phyloP scores from a whole-genome alignment of 257 asterid species.

The Misopates orontium region DNA sequence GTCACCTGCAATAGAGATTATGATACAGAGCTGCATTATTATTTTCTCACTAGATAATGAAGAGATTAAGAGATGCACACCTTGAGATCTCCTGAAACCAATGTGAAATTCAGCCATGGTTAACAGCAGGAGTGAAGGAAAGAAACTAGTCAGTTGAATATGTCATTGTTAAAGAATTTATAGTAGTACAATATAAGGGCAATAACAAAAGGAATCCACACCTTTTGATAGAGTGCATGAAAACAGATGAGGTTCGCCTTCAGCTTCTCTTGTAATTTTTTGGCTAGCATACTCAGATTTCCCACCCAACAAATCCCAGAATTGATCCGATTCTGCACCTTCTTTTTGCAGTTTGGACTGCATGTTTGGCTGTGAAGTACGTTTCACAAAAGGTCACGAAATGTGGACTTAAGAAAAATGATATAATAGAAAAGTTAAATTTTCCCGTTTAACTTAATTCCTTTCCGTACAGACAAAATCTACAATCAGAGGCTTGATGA shows the following conservation, averaged over 20 bases:
- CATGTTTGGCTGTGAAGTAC: slow-evolving; percentile 58
- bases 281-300: slow-evolving; percentile 61
- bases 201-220: slow-evolving; percentile 27
- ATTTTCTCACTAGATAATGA: slow-evolving; percentile 10
- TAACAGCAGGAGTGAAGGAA: slow-evolving; percentile 26
- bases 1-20: slow-evolving; percentile 56
- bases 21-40: neutral
- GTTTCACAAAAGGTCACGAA: slow-evolving; percentile 17
- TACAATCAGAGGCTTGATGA: slow-evolving; percentile 17
- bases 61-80: slow-evolving; percentile 41
- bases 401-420: slow-evolving; percentile 15
- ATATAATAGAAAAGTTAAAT: slow-evolving; percentile 7
- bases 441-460: slow-evolving; percentile 4
- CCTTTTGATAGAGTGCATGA: slow-evolving; percentile 51
- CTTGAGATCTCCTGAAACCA: slow-evolving; percentile 77
- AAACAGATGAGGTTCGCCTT: slow-evolving; percentile 74
- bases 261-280: slow-evolving; percentile 51
- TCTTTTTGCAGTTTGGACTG: slow-evolving; percentile 73
- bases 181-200: neutral
- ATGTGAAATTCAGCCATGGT: slow-evolving; percentile 34
- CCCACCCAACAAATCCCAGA: slow-evolving; percentile 74
- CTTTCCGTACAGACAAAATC: slow-evolving; percentile 12
- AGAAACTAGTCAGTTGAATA: slow-evolving; percentile 44
- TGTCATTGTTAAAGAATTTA: slow-evolving; percentile 9
- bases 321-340: slow-evolving; percentile 75